phyloP scores from a whole-genome alignment of 2,329 filamentous ascomycete genomes.

The Colletotrichum tropicicola region DNA sequence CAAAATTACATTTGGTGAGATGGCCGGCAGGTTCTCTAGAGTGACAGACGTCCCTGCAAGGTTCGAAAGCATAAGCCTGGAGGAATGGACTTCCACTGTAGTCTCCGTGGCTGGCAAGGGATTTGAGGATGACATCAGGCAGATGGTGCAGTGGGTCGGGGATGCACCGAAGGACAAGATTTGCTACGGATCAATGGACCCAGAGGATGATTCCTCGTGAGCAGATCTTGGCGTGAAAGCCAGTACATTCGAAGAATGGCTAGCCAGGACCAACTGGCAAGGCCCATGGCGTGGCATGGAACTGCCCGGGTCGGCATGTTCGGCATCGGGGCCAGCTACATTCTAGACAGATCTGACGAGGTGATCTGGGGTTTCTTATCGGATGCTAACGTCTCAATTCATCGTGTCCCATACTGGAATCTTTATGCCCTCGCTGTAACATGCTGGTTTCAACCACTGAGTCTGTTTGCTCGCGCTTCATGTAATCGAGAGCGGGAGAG shows the following conservation, averaged over 20 bases:
- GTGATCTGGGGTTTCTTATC: too few species aligned
- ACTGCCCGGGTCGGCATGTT: too few species aligned
- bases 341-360: too few species aligned
- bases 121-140: conserved; percentile 27
- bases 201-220: neutral
- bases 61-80: neutral
- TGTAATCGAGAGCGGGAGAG: too few species aligned
- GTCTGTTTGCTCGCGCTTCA: too few species aligned
- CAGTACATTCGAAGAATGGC: neutral
- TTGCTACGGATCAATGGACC: conserved; percentile 13
- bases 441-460: too few species aligned
- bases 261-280: neutral
- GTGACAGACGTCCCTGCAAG: neutral
- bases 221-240: neutral
- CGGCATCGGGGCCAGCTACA: too few species aligned
- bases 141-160: conserved; percentile 34
- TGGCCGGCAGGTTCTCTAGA: conserved; percentile 22
- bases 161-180: conserved; percentile 25
- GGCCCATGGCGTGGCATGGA: too few species aligned
- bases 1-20: conserved; percentile 12
- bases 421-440: too few species aligned
- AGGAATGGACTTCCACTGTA: neutral
- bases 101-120: conserved; percentile 20
- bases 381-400: too few species aligned
- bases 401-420: too few species aligned